phyloP scores from a whole-genome alignment of 2,329 filamentous ascomycete species.

The Colletotrichum caudatum region DNA sequence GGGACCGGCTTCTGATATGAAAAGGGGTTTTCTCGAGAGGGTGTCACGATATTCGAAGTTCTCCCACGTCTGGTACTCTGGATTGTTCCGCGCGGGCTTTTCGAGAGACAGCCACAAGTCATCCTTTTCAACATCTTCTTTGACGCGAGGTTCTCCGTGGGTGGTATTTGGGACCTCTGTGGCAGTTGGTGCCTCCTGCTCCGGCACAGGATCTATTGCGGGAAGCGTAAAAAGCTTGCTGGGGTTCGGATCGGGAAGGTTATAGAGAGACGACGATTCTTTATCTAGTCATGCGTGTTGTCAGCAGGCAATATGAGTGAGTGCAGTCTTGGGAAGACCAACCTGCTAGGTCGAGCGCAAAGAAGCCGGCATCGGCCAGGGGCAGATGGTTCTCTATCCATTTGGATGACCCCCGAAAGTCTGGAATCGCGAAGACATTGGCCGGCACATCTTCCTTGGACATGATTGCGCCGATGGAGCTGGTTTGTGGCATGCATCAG shows the following conservation, averaged over 20 bases:
- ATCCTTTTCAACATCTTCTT: neutral
- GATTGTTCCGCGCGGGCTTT: constrained; percentile 46
- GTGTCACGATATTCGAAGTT: constrained; percentile 64
- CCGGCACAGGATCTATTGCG: constrained; percentile 25
- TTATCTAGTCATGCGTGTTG: neutral
- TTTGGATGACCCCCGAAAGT: constrained; percentile 69
- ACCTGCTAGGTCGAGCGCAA: constrained; percentile 56
- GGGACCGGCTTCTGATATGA: constrained; percentile 77
- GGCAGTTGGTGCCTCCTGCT: constrained; percentile 42
- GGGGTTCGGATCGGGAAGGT: constrained; percentile 33
- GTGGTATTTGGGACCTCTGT: neutral
- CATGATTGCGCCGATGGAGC: constrained; percentile 47
- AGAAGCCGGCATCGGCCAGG: constrained; percentile 54
- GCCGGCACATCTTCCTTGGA: constrained; percentile 58
- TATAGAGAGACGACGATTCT: constrained; percentile 35
- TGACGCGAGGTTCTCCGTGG: constrained; percentile 45
- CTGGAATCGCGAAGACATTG: constrained; percentile 72
- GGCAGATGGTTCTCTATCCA: constrained; percentile 55
- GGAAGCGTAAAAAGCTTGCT: constrained; percentile 60
- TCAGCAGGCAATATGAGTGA: neutral
- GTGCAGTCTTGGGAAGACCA: constrained; percentile 44
- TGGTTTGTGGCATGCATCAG: constrained; percentile 10
- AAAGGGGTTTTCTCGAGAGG: constrained; percentile 58
- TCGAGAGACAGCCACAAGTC: constrained; percentile 64
- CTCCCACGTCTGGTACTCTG: constrained; percentile 76